phyloP scores from a whole-genome alignment of 2,329 filamentous ascomycete genomes.

The Ophiostoma tasmaniense region DNA sequence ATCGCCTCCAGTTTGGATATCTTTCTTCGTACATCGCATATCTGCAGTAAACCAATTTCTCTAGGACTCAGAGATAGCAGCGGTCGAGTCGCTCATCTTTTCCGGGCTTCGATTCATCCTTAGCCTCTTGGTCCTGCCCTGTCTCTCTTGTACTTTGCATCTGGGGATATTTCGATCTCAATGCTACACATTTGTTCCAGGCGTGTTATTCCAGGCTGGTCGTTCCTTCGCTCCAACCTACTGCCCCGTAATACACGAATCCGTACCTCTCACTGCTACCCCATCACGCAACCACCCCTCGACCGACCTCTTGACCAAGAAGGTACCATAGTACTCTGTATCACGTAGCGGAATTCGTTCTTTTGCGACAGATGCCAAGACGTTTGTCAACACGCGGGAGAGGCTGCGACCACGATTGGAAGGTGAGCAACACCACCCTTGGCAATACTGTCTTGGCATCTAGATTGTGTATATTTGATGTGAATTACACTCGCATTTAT shows the following conservation, averaged over 20 bases:
- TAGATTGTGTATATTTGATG: background rate
- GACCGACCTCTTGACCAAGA: background rate
- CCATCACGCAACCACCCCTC: background rate
- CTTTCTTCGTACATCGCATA: background rate
- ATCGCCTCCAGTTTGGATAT: background rate
- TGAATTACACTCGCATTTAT: background rate
- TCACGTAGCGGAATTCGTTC: no score
- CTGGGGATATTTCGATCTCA: background rate
- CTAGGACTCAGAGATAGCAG: background rate
- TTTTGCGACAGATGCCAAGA: background rate
- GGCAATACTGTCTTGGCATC: conserved; percentile 11
- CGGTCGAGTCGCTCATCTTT: background rate
- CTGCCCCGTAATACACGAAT: background rate
- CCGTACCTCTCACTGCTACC: background rate
- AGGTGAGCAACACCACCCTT: conserved; percentile 5
- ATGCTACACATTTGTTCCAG: no score
- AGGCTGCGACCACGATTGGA: conserved; percentile 15
- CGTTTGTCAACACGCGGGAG: conserved; percentile 10
- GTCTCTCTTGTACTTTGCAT: background rate
- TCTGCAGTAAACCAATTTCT: background rate
- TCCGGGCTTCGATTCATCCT: background rate
- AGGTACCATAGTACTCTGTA: no score
- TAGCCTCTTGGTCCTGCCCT: background rate
- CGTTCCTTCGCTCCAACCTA: background rate
- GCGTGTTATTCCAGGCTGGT: background rate